Percentiles rank a stretch among this genome's conserved stretches.
These are phyloP conservation scores for Calendula officinalis DNA, from an alignment of 129 eudicot species.

Conservation along the genomic window DNA sequence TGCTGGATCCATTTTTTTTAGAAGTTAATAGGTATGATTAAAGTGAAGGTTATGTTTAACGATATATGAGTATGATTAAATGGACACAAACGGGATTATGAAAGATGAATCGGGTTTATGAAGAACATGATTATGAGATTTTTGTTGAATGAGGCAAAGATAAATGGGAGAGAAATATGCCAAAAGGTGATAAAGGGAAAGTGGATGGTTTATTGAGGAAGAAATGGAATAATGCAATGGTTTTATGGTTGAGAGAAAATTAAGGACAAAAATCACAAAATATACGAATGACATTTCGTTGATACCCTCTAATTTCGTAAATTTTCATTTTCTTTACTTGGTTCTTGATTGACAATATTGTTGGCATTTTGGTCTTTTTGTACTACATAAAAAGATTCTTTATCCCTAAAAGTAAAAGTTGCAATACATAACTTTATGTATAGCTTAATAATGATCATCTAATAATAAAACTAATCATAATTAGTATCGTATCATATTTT, in stretches of 20 bases:
- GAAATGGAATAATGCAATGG: constrained; percentile 9
- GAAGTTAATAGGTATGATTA: background rate
- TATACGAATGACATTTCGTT: constrained; percentile 10
- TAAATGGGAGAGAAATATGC: constrained; percentile 8
- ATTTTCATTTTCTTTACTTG: constrained; percentile 15
- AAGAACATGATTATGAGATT: constrained; percentile 11
- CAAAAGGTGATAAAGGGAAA: constrained; percentile 14
- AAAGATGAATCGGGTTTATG: background rate
- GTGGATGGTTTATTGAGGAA: constrained; percentile 20
- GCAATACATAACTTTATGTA: too few relatives aligned
- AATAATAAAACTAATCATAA: background rate
- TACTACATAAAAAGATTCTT: background rate
- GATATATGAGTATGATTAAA: background rate
- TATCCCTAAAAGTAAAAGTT: too few relatives aligned
- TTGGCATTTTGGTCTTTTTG: constrained; percentile 2
- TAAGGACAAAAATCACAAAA: constrained; percentile 22
- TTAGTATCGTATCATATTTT: background rate
- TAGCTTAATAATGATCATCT: too few relatives aligned
- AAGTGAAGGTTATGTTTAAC: too few relatives aligned
- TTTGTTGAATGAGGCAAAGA: background rate
- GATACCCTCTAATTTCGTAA: constrained; percentile 25
- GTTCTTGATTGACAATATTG: constrained; percentile 12
- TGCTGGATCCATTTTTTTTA: constrained; percentile 34
- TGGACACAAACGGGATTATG: background rate
- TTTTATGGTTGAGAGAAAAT: constrained; percentile 31